Evolutionary conservation across 2,329 filamentous ascomycete genomes (phyloP).

Genomic region (Aspergillus hiratsukae): DNA sequence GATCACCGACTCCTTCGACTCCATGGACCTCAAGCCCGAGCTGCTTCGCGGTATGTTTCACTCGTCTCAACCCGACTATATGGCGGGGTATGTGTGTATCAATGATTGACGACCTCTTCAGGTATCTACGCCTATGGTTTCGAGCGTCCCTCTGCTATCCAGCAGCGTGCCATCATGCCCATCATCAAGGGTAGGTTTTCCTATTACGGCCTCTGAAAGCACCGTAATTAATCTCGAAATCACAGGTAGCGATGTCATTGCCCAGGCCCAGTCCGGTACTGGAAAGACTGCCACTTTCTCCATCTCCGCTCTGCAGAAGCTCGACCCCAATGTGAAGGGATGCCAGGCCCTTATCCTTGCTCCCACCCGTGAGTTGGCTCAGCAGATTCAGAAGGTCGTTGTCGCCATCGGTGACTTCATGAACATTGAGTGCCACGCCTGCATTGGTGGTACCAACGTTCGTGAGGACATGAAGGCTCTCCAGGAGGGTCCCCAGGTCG

Average conservation of each 20-base stretch:
- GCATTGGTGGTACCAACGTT: slow-evolving; percentile 97
- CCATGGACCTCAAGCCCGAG: slow-evolving; percentile 95
- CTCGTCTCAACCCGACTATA: slow-evolving; percentile 1
- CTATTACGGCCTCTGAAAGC: not conserved
- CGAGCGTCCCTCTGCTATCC: slow-evolving; percentile 98
- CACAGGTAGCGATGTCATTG: slow-evolving; percentile 93
- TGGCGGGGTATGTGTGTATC: slow-evolving; percentile 22
- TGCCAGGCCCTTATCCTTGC: slow-evolving; percentile 98
- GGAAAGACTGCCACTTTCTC: slow-evolving; percentile 99
- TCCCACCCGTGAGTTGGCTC: slow-evolving; percentile 95
- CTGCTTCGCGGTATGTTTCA: slow-evolving; percentile 75
- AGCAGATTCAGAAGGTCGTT: slow-evolving; percentile 99
- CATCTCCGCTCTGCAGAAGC: slow-evolving; percentile 97
- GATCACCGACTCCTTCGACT: slow-evolving; percentile 97
- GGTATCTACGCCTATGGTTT: slow-evolving; percentile 99
- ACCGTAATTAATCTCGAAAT: slow-evolving; percentile 11
- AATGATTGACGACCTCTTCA: slow-evolving; percentile 34
- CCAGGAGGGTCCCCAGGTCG: slow-evolving; percentile 90
- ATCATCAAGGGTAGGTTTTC: slow-evolving; percentile 90
- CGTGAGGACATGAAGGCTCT: slow-evolving; percentile 99
- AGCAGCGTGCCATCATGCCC: slow-evolving; percentile 99
- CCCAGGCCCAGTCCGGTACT: slow-evolving; percentile 98
- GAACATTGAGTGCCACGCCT: slow-evolving; percentile 98
- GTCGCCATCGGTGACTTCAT: slow-evolving; percentile 99
- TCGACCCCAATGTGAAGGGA: slow-evolving; percentile 89